Base-by-base conservation (phyloP, 2,329 filamentous ascomycete species). In the Curvularia spicifera region DNA sequence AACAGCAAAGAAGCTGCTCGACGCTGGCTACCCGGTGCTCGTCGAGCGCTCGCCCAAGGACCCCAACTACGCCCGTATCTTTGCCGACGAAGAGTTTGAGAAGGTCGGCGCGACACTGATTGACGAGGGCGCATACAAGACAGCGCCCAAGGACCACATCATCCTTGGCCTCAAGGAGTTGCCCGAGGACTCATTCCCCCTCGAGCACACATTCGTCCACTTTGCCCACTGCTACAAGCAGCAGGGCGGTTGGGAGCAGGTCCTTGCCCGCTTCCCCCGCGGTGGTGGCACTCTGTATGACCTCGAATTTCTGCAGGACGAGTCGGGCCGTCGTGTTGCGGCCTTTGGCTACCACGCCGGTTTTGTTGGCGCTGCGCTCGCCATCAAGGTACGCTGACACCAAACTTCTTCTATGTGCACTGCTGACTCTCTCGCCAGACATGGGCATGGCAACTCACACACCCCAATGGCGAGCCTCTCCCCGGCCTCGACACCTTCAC, bases 261-360 rank as follows among this genome's bases (percentile, higher is more conserved):
- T 92, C 5, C 86, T 97, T n/a, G 83, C 87, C 56, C 85, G 93
- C 55, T 97, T 93, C 77, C 85, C 90, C 28, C 84, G 87, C 24
- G 92, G 91, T 57, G 87, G 87, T 53, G 91, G 91, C 66, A 89
- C 86, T 0, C 85, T 97, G 13, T 86, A 93, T 58, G 93, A 97
- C 71, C 84, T 97, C 37, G 93, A 97, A 75, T 97, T 97, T 76
- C 82, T 97, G 37, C 85, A 86, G 39, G 89, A 96, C 66, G 85
- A 88, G 63, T 83, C 80, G 29, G 90, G 90, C 37, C 83, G 90
- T 46, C 81, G 91, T 60, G 88, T 93, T 1, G 88, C 89, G 8
- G 87, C 88, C 0, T 91, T 92, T 69, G 85, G 89, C 56, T 83
- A 82, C 71, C 77, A 78, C 64, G 77, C 77, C 20, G 76, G 77